These are phyloP conservation scores for Stereocaulon alpinum DNA, from an alignment of 495 filamentous ascomycete genomes.

Conservation along the genomic window DNA sequence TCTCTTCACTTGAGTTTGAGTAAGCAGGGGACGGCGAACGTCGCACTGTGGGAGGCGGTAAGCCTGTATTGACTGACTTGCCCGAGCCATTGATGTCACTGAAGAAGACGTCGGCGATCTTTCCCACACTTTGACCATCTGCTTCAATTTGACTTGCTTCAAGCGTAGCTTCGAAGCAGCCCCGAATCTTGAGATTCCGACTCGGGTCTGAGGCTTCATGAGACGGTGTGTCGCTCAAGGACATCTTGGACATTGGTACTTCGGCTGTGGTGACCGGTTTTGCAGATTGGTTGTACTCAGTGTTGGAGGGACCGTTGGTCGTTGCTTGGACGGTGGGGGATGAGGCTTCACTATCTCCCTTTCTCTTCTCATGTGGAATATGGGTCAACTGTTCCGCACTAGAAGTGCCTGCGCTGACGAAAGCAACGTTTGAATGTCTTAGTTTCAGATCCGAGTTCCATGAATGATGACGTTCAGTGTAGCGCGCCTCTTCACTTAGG, in stretches of 20 bases:
- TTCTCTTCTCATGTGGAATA: background rate
- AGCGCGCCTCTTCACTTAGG: slow-evolving; percentile 65
- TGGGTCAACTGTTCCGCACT: slow-evolving; percentile 31
- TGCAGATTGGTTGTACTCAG: background rate
- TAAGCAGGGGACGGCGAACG: slow-evolving; percentile 31
- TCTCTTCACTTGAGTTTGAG: slow-evolving; percentile 52
- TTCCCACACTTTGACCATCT: background rate
- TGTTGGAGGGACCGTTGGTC: background rate
- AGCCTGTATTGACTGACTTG: slow-evolving; percentile 17
- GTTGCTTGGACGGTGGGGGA: background rate
- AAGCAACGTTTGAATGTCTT: slow-evolving; percentile 51
- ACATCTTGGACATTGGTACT: slow-evolving; percentile 5
- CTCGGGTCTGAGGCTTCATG: background rate
- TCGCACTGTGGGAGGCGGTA: slow-evolving; percentile 24
- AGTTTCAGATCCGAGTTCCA: slow-evolving; percentile 29
- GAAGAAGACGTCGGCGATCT: slow-evolving; percentile 6
- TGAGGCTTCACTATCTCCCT: background rate
- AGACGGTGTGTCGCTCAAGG: slow-evolving; percentile 1
- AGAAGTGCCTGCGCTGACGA: slow-evolving; percentile 61
- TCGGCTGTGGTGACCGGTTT: background rate
- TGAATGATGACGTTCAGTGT: slow-evolving; percentile 53
- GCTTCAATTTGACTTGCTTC: background rate
- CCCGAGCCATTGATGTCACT: slow-evolving; percentile 8
- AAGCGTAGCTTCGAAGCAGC: background rate
- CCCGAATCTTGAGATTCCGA: background rate